phyloP scores from a whole-genome alignment of 179 eudicot genomes.

The Gypsophila paniculata region DNA sequence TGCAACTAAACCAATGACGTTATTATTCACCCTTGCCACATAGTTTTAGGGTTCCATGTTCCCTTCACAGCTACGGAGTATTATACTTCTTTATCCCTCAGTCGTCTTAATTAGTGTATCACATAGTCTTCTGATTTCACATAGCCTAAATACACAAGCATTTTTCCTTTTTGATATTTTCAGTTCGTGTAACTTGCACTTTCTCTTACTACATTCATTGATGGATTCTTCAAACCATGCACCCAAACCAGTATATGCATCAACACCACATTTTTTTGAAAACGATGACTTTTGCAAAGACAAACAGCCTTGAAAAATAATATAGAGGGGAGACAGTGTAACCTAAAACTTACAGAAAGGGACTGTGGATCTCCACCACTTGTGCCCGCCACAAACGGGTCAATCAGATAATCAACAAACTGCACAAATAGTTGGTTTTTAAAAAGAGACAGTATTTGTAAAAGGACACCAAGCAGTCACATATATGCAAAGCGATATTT shows the following conservation, averaged over 20 bases:
- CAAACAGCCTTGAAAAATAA: slow-evolving; percentile 11
- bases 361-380: slow-evolving; percentile 90
- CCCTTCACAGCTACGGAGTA: not conserved
- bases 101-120: not conserved
- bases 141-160: slow-evolving; percentile 1
- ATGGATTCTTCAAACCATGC: not conserved
- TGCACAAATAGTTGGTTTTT: slow-evolving; percentile 15
- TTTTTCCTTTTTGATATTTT: not conserved
- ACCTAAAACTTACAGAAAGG: slow-evolving; percentile 68
- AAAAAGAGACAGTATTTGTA: not conserved
- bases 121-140: not conserved
- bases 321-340: slow-evolving; percentile 3
- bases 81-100: not conserved
- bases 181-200: not conserved
- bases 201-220: not conserved
- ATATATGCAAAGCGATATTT: slow-evolving; percentile 12
- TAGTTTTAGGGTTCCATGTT: slow-evolving; percentile 2
- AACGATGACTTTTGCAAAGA: not conserved
- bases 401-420: slow-evolving; percentile 91
- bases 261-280: not conserved
- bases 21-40: not conserved
- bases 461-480: no score
- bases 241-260: not conserved
- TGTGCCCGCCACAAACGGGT: slow-evolving; percentile 92
- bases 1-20: not conserved